phyloP scores from a whole-genome alignment of 2,329 filamentous ascomycete genomes.

The Graphiopsis chlorocephala region DNA sequence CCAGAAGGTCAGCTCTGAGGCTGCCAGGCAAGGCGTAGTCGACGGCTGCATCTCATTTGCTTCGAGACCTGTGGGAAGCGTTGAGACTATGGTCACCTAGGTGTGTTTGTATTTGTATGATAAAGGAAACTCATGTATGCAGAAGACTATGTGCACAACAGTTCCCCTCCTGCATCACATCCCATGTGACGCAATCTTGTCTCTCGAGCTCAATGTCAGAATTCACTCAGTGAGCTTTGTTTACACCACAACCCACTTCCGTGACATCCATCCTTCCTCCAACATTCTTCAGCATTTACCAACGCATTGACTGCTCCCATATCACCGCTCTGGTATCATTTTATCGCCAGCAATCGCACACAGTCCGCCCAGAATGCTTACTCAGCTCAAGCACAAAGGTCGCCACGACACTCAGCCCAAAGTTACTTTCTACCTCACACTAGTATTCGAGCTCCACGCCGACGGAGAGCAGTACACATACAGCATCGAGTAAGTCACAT shows the following conservation, averaged over 20 bases:
- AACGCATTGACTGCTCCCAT: background rate
- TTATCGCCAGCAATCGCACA: background rate
- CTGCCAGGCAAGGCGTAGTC: slow-evolving; percentile 75
- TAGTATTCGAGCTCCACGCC: slow-evolving; percentile 15
- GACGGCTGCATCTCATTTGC: slow-evolving; percentile 86
- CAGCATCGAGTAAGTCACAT: slow-evolving; percentile 16
- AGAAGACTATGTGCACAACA: background rate
- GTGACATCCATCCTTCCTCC: background rate
- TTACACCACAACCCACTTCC: background rate
- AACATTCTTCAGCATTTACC: background rate
- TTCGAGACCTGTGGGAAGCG: slow-evolving; percentile 80
- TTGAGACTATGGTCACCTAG: slow-evolving; percentile 68
- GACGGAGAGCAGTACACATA: slow-evolving; percentile 18
- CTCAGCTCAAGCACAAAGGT: background rate
- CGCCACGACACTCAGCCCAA: background rate
- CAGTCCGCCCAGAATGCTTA: background rate
- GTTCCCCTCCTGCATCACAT: background rate
- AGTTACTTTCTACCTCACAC: slow-evolving; percentile 18
- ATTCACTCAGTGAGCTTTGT: background rate
- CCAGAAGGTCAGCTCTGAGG: slow-evolving; percentile 80
- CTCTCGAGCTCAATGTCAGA: background rate
- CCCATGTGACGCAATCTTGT: background rate
- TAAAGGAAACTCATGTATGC: background rate
- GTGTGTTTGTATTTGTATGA: background rate
- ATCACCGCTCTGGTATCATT: background rate